Conservation (phyloP, 179 eudicot genomes). For the Beta macrorhiza region DNA sequence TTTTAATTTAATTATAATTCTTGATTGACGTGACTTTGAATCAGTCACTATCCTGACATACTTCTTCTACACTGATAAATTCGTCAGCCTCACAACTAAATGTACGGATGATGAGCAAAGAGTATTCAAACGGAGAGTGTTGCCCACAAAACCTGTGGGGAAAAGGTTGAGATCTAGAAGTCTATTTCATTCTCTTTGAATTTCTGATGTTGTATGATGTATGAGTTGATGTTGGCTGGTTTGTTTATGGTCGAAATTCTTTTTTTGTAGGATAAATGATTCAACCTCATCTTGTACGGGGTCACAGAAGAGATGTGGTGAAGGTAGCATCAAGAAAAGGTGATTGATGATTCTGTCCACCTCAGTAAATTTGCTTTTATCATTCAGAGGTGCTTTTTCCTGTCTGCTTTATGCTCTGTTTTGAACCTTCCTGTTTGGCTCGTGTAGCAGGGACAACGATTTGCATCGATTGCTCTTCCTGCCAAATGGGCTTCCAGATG, state of each 20-base stretch:
- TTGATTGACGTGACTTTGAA: too few relatives aligned
- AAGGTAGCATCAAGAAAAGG: conserved; percentile 73
- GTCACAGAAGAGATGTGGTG: conserved; percentile 47
- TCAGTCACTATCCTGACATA: not conserved
- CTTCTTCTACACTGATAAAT: not conserved
- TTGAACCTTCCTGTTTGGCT: conserved; percentile 5
- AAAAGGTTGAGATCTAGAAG: conserved; percentile 31
- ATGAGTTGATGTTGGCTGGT: not conserved
- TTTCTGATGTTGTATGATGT: not conserved
- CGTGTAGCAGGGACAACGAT: conserved; percentile 78
- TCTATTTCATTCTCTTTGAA: not conserved
- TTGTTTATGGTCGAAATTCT: not conserved
- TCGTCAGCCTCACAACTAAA: conserved; percentile 3
- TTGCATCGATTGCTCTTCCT: conserved; percentile 79
- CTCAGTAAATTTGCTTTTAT: not conserved
- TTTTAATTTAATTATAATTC: too few relatives aligned
- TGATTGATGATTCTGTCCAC: conserved; percentile 18
- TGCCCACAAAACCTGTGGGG: conserved; percentile 25
- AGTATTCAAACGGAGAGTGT: conserved; percentile 12
- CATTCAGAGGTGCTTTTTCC: not conserved
- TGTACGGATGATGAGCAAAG: conserved; percentile 19
- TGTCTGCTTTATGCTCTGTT: not conserved
- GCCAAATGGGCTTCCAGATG: conserved; percentile 97
- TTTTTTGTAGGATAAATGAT: conserved; percentile 52
- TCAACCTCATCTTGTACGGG: conserved; percentile 31